These are phyloP conservation scores for Crithidia fasciculata DNA, from an alignment of 208 protist species.

Conservation along the genomic window DNA sequence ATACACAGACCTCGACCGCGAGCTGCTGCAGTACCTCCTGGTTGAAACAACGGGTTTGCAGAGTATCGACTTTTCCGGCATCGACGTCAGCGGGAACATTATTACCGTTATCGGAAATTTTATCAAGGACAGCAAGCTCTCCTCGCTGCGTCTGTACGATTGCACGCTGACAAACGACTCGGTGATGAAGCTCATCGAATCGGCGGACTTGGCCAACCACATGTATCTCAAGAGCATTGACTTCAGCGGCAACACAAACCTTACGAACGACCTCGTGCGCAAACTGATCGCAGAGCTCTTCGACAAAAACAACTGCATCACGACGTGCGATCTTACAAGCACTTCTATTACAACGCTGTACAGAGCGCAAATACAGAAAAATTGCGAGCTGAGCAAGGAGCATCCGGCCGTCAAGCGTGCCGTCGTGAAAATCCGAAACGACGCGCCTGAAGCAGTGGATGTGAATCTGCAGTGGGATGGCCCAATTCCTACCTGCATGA, in stretches of 20 bases:
- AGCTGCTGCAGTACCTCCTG: slow-evolving; percentile 64
- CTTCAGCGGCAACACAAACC: slow-evolving; percentile 59
- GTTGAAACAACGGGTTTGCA: slow-evolving; percentile 43
- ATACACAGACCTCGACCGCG: slow-evolving; percentile 64
- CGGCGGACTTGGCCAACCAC: slow-evolving; percentile 51
- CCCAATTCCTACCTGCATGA: slow-evolving; percentile 50
- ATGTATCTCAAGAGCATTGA: slow-evolving; percentile 51
- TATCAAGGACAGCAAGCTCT: slow-evolving; percentile 54
- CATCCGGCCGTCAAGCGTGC: slow-evolving; percentile 64
- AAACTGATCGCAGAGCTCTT: slow-evolving; percentile 55
- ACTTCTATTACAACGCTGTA: slow-evolving; percentile 63
- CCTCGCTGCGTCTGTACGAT: slow-evolving; percentile 45
- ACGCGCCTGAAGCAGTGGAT: slow-evolving; percentile 43
- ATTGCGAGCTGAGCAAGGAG: slow-evolving; percentile 84
- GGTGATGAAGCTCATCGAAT: slow-evolving; percentile 57
- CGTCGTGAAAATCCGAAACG: slow-evolving; percentile 59
- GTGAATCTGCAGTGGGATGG: slow-evolving; percentile 88
- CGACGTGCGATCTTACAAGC: slow-evolving; percentile 49
- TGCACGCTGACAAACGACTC: slow-evolving; percentile 58
- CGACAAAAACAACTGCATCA: slow-evolving; percentile 67
- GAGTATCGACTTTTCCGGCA: slow-evolving; percentile 63
- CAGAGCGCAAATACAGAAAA: slow-evolving; percentile 45
- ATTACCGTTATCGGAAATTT: slow-evolving; percentile 48
- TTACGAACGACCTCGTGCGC: slow-evolving; percentile 58
- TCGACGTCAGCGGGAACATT: slow-evolving; percentile 48